A percentile compares a stretch with the other conserved stretches of the same genome.
Evolutionary conservation across 495 filamentous ascomycete species (phyloP).

Genomic region (Immersiella caudata): DNA sequence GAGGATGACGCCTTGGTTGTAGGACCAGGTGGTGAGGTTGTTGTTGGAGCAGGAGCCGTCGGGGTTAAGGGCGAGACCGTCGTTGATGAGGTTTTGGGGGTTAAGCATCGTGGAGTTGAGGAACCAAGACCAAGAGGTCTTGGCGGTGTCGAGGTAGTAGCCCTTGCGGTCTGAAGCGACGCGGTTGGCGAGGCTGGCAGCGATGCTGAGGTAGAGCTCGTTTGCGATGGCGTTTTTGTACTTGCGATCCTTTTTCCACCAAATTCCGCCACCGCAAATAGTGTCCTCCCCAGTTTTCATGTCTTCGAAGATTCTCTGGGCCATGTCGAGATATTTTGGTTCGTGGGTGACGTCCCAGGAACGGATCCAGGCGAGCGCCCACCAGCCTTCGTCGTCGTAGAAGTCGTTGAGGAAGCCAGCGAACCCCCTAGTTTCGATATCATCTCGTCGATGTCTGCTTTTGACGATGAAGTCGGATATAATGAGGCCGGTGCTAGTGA

Average conservation of each 20-base stretch:
- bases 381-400: constrained; percentile 77
- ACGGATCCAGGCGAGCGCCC: constrained; percentile 68
- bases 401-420: constrained; percentile 62
- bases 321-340: constrained; percentile 55
- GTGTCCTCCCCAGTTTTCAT: constrained; percentile 61
- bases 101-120: constrained; percentile 66
- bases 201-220: constrained; percentile 71
- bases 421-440: constrained; percentile 38
- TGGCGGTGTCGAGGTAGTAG: constrained; percentile 61
- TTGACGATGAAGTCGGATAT: constrained; percentile 38
- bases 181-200: constrained; percentile 73
- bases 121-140: constrained; percentile 71
- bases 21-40: constrained; percentile 65
- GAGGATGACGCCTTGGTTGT: constrained; percentile 81
- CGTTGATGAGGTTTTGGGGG: constrained; percentile 66
- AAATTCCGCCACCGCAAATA: constrained; percentile 66
- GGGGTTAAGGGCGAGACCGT: constrained; percentile 56
- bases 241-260: constrained; percentile 63
- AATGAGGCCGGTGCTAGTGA: constrained; percentile 35
- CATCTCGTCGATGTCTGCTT: constrained; percentile 5
- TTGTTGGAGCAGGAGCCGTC: constrained; percentile 66
- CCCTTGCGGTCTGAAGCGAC: constrained; percentile 44
- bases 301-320: constrained; percentile 62
- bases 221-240: constrained; percentile 76
- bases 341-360: constrained; percentile 64